These are phyloP conservation scores for Gossypium trilobum DNA, from an alignment of 441 rosid genomes.

Conservation along the genomic window DNA sequence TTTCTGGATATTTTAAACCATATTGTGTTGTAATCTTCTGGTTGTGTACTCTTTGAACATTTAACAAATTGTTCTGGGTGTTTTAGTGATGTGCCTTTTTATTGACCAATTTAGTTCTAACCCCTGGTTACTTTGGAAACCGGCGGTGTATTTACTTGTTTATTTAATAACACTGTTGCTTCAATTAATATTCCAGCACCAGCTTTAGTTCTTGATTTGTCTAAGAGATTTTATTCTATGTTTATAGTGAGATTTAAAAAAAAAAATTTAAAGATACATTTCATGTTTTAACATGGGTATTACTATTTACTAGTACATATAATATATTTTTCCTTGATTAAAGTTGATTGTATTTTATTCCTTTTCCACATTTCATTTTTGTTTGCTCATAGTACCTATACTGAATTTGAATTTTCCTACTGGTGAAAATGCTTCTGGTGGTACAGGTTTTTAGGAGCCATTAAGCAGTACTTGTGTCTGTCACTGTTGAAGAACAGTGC, in stretches of 20 bases:
- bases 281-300: background rate
- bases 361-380: background rate
- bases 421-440: constrained; percentile 23
- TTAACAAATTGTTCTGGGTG: background rate
- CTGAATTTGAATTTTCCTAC: background rate
- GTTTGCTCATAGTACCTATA: background rate
- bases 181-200: background rate
- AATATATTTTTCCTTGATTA: background rate
- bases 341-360: background rate
- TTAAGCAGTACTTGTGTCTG: constrained; percentile 83
- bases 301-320: background rate
- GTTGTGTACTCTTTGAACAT: background rate
- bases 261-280: background rate
- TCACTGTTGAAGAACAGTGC: constrained; percentile 93
- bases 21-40: background rate
- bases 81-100: background rate
- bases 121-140: background rate
- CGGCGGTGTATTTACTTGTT: background rate
- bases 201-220: background rate
- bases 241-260: background rate
- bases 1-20: background rate
- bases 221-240: background rate
- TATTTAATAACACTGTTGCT: background rate
- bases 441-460: constrained; percentile 90
- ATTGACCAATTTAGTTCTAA: background rate